Conservation (phyloP, 768 basidiomycete species). For the Artomyces pyxidatus region DNA sequence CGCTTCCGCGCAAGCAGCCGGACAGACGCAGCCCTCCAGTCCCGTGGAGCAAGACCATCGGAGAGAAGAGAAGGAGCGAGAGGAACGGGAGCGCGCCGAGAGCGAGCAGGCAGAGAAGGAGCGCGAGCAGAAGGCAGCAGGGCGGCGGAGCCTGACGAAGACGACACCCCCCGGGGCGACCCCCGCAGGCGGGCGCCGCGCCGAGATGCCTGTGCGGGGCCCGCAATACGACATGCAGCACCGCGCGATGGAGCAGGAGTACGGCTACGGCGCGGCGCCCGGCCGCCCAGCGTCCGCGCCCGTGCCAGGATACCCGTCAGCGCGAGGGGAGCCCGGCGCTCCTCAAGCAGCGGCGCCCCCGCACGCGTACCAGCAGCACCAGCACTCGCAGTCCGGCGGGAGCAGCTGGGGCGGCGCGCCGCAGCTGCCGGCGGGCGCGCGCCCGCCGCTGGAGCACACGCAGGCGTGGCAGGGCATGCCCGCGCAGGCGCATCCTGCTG, state of each 20-base stretch:
- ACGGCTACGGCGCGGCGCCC: constrained; percentile 27
- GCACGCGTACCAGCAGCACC: constrained; percentile 29
- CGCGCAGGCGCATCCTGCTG: constrained; percentile 17
- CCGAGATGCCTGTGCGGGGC: constrained; percentile 81
- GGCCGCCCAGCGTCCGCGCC: constrained; percentile 1
- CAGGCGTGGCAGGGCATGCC: constrained; percentile 26
- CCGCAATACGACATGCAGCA: constrained; percentile 95
- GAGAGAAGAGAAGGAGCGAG: constrained; percentile 30
- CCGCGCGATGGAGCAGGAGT: constrained; percentile 87
- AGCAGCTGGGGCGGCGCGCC: constrained; percentile 22
- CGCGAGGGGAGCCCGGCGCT: neutral
- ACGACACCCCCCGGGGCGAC: constrained; percentile 37
- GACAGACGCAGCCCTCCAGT: constrained; percentile 8
- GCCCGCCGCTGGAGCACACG: constrained; percentile 32
- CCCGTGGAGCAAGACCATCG: constrained; percentile 8
- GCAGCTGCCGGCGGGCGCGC: constrained; percentile 33
- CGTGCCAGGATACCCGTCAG: neutral
- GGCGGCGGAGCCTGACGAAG: constrained; percentile 58
- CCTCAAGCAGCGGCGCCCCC: constrained; percentile 3
- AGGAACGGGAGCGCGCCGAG: constrained; percentile 31
- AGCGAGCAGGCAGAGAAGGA: constrained; percentile 26
- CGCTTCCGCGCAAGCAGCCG: constrained; percentile 14
- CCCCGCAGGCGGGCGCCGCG: constrained; percentile 46
- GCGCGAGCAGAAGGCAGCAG: constrained; percentile 36
- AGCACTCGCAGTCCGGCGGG: constrained; percentile 26